phyloP scores from a whole-genome alignment of 257 asterid species.

The Ehretia macrophylla region DNA sequence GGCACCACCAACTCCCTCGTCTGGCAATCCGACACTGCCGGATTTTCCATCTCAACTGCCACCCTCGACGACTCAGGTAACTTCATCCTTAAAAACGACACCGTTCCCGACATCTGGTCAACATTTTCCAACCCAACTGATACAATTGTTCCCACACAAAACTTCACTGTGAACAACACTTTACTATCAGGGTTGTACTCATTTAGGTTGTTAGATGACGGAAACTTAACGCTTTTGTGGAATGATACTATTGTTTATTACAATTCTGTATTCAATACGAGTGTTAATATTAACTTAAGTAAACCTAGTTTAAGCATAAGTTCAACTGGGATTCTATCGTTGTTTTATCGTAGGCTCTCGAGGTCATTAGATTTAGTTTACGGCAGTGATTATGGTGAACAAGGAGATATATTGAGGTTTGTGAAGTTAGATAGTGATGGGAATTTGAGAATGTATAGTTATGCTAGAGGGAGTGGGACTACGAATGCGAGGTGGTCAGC shows the following conservation, averaged over 20 bases:
- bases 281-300: conserved; percentile 34
- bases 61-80: too few relatives aligned
- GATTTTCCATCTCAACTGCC: too few relatives aligned
- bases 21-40: too few relatives aligned
- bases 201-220: conserved; percentile 32
- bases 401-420: conserved; percentile 49
- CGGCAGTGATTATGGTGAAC: conserved; percentile 61
- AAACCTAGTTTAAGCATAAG: conserved; percentile 46
- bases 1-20: too few relatives aligned
- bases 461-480: too few relatives aligned
- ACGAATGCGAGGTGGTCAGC: too few relatives aligned
- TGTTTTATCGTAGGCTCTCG: conserved; percentile 42
- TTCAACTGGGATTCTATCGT: conserved; percentile 48
- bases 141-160: conserved; percentile 63
- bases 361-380: conserved; percentile 39
- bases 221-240: conserved; percentile 69
- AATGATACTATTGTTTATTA: conserved; percentile 48
- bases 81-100: conserved; percentile 46
- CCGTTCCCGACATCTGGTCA: conserved; percentile 59
- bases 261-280: conserved; percentile 60
- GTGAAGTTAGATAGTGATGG: too few relatives aligned
- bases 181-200: conserved; percentile 55
- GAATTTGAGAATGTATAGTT: too few relatives aligned
- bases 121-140: conserved; percentile 70
- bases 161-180: conserved; percentile 12